phyloP scores from a whole-genome alignment of 768 basidiomycete genomes.

The Serendipita sp. region DNA sequence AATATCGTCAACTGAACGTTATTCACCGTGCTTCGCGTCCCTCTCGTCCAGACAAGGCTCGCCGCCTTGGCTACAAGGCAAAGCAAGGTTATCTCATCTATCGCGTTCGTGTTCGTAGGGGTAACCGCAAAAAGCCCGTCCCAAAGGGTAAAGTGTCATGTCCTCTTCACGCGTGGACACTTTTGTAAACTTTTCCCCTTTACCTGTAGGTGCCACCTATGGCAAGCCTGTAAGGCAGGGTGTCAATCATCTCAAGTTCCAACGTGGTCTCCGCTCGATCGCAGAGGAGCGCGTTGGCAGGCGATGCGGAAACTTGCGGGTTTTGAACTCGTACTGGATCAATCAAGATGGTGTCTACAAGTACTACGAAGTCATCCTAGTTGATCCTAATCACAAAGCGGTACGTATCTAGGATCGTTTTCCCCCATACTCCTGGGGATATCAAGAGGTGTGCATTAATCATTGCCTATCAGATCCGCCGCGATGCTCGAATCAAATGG shows the following conservation, averaged over 20 bases:
- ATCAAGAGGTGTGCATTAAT: not conserved
- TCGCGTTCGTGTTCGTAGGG: constrained; percentile 90
- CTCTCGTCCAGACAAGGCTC: constrained; percentile 97
- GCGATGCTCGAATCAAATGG: constrained; percentile 98
- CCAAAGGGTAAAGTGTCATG: constrained; percentile 59
- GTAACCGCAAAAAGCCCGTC: constrained; percentile 98
- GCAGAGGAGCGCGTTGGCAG: constrained; percentile 98
- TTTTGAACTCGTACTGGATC: constrained; percentile 98
- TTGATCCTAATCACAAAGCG: constrained; percentile 89
- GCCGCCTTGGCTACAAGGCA: constrained; percentile 97
- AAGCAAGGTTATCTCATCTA: constrained; percentile 99
- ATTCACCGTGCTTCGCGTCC: constrained; percentile 97
- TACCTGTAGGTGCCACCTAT: constrained; percentile 69
- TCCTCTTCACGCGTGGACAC: not conserved
- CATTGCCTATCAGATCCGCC: constrained; percentile 48
- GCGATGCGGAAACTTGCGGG: constrained; percentile 90
- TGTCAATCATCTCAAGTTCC: constrained; percentile 98
- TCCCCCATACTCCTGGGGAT: not conserved
- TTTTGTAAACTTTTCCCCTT: not conserved
- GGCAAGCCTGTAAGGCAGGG: constrained; percentile 99
- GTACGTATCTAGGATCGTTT: constrained; percentile 31
- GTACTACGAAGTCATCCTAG: constrained; percentile 97
- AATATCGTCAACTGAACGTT: constrained; percentile 95
- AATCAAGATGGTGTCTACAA: constrained; percentile 99
- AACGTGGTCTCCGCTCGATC: constrained; percentile 79